Evolutionary conservation across 116 monocot species (phyloP).

Genomic region (Cymodocea nodosa): DNA sequence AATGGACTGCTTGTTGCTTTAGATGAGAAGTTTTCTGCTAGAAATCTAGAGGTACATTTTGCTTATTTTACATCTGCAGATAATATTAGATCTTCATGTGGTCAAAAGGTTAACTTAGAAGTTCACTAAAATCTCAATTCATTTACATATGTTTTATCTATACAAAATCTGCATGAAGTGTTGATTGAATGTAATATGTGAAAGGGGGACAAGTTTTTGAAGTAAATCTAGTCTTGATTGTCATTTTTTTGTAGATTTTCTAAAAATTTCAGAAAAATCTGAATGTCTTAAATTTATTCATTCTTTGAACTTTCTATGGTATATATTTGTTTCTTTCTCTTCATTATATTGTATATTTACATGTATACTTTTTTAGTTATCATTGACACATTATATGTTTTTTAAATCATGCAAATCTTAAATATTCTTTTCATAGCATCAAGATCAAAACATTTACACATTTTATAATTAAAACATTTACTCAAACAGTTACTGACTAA

Average conservation of each 20-base stretch:
- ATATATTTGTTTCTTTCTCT: no score
- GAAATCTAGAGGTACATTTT: slow-evolving; percentile 67
- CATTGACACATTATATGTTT: not conserved
- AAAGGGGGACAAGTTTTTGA: no score
- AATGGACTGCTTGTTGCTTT: slow-evolving; percentile 47
- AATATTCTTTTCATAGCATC: not conserved
- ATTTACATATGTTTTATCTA: no score
- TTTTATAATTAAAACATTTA: not conserved
- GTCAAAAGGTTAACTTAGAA: not conserved
- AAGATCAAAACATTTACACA: not conserved
- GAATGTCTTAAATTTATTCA: no score
- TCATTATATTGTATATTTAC: no score
- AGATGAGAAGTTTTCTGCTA: slow-evolving; percentile 65
- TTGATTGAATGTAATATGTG: no score
- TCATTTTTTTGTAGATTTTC: no score
- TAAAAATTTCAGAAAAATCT: no score
- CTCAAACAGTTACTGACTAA: not conserved
- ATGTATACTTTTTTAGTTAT: no score
- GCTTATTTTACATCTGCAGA: not conserved
- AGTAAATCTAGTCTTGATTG: no score
- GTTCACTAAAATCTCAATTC: not conserved
- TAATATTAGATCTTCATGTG: not conserved
- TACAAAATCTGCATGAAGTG: no score
- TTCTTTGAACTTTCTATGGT: no score
- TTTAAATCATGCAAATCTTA: not conserved